Evolutionary conservation across 192 early-diverging fungal genomes (phyloP).

Genomic region (Gigaspora rosea): DNA sequence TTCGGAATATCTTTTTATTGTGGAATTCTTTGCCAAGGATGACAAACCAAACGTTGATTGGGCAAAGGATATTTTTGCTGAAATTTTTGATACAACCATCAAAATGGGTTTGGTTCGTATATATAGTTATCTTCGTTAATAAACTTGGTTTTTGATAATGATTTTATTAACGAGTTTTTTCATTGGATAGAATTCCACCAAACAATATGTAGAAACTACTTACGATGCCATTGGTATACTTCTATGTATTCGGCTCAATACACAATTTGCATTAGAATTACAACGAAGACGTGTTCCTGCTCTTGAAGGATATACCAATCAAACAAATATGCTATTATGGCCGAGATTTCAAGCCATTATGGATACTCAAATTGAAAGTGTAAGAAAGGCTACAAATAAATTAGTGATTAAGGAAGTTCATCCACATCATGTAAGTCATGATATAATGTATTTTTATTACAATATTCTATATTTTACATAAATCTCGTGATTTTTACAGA

Average conservation of each 20-base stretch:
- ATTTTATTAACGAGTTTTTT: conserved; percentile 26
- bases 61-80: conserved; percentile 72
- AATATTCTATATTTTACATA: background rate
- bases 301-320: conserved; percentile 86
- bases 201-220: conserved; percentile 71
- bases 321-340: conserved; percentile 93
- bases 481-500: conserved; percentile 41
- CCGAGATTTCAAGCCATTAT: conserved; percentile 83
- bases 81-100: conserved; percentile 86
- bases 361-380: conserved; percentile 89
- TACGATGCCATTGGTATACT: conserved; percentile 90
- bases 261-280: conserved; percentile 77
- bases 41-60: conserved; percentile 64
- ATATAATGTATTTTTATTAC: background rate
- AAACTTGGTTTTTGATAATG: background rate
- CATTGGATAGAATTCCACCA: conserved; percentile 54
- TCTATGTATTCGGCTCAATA: conserved; percentile 87
- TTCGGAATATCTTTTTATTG: conserved; percentile 90
- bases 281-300: conserved; percentile 78
- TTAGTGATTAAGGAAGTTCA: conserved; percentile 71
- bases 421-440: conserved; percentile 74
- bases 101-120: conserved; percentile 64
- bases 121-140: conserved; percentile 1
- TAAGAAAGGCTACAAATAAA: conserved; percentile 73
- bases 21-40: conserved; percentile 85